Conservation (phyloP, 805 yeast genomes). For the Wickerhamomyces sydowiorum region DNA sequence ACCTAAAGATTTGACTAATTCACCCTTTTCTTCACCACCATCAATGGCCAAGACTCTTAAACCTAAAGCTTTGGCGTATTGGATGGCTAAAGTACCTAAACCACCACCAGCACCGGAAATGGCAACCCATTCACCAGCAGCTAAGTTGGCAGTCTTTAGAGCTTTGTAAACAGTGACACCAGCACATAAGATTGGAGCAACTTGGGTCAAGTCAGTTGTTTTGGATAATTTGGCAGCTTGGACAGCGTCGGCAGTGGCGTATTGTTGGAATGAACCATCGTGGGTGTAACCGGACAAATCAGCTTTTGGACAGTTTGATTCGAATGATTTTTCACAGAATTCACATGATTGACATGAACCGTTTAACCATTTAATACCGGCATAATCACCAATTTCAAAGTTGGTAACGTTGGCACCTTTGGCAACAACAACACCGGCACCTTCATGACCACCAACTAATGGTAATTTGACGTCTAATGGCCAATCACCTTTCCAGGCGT, state of each 20-base stretch:
- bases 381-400: slow-evolving; percentile 54
- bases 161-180: slow-evolving; percentile 92
- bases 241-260: slow-evolving; percentile 80
- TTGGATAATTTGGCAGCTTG: slow-evolving; percentile 77
- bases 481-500: slow-evolving; percentile 69
- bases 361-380: slow-evolving; percentile 62
- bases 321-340: slow-evolving; percentile 45
- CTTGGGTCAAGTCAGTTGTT: slow-evolving; percentile 65
- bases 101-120: slow-evolving; percentile 76
- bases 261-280: slow-evolving; percentile 88
- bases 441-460: slow-evolving; percentile 64
- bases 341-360: slow-evolving; percentile 57
- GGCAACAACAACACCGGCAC: slow-evolving; percentile 61
- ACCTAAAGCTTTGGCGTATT: slow-evolving; percentile 72
- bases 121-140: slow-evolving; percentile 68
- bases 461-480: slow-evolving; percentile 52
- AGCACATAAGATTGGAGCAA: slow-evolving; percentile 83
- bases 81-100: slow-evolving; percentile 65
- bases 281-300: slow-evolving; percentile 78
- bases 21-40: slow-evolving; percentile 55
- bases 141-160: slow-evolving; percentile 64
- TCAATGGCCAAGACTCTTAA: slow-evolving; percentile 63
- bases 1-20: slow-evolving; percentile 46
- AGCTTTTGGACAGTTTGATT: slow-evolving; percentile 64
- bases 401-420: slow-evolving; percentile 48